Base-by-base conservation (phyloP, 495 filamentous ascomycete species). In the Tetracladium marchalianum region DNA sequence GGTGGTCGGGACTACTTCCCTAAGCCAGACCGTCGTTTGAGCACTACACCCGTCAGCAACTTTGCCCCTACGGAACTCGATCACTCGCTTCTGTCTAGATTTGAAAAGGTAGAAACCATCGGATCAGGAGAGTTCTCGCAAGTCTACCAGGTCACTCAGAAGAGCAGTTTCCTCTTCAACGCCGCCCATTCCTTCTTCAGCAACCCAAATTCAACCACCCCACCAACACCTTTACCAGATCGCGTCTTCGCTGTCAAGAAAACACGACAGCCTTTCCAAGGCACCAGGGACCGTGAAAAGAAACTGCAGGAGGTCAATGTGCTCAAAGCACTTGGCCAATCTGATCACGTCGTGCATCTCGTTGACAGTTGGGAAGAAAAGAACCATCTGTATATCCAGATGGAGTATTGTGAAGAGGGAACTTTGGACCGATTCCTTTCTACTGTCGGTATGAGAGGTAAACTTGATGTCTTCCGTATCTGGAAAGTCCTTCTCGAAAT, bases 401-500 rank as follows among this genome's bases (percentile, higher is more conserved):
- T 90, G 0, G 93, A 97, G 52, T 98, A 77, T 58, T 97, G 90
- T 58, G 86, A 93, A 57, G 85, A 93, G 58, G 92, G 92, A 8
- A 93, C 85, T 49, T 65, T 98, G 39, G 84, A 92, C 59, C 64
- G 77, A 1, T 96, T 96, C 60, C 74, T 97, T 10, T 68, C 75
- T 9, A 72, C 82, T 43, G 79, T 85, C 49, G 92, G 92, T 5
- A 67, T 79, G 41, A 86, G 84, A 59, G 88, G 85, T 39, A 78
- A 90, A 53, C 64, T 98, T 45, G 92, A 98, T 67, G 92, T 97
- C 60, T 98, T 97, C 62, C 74, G 92, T 19, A 93, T 97, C 55
- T 98, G 92, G 92, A 98, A 98, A 64, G 88, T 97, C 35, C 66
- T 95, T 50, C 72, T 93, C 8, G 92, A 98, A 58, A 53, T 92